A percentile compares a stretch with the other conserved stretches of the same genome.
phyloP scores from a whole-genome alignment of 179 eudicot genomes.

The Silene noctiflora region DNA sequence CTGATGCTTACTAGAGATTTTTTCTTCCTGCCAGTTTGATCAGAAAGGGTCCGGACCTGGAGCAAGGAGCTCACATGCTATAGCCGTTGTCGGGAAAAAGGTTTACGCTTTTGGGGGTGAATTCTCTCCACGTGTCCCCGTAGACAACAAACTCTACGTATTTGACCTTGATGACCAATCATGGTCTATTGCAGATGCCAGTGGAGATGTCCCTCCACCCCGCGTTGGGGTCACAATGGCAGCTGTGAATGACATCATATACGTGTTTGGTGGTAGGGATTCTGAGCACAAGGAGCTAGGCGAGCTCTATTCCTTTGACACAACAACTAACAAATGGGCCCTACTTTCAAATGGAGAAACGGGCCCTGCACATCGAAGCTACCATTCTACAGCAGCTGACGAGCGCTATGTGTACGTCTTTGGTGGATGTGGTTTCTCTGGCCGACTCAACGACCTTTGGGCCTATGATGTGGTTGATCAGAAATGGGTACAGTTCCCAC shows the following conservation, averaged over 20 bases:
- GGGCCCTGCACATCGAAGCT: slow-evolving; percentile 78
- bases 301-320: slow-evolving; percentile 78
- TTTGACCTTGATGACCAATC: slow-evolving; percentile 57
- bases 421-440: slow-evolving; percentile 76
- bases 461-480: slow-evolving; percentile 58
- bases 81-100: slow-evolving; percentile 66
- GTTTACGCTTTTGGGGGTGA: slow-evolving; percentile 86
- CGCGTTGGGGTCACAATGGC: slow-evolving; percentile 93
- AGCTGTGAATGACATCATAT: slow-evolving; percentile 54
- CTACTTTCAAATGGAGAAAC: slow-evolving; percentile 47
- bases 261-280: slow-evolving; percentile 89
- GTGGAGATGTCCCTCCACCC: slow-evolving; percentile 79
- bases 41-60: slow-evolving; percentile 79
- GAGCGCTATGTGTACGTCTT: slow-evolving; percentile 57
- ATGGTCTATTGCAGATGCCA: slow-evolving; percentile 60
- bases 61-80: slow-evolving; percentile 94
- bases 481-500: slow-evolving; percentile 57
- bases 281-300: slow-evolving; percentile 71
- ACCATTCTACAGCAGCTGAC: slow-evolving; percentile 69
- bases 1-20: not conserved
- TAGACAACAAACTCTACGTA: slow-evolving; percentile 69
- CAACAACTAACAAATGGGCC: slow-evolving; percentile 58
- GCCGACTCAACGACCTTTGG: slow-evolving; percentile 83
- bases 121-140: slow-evolving; percentile 83
- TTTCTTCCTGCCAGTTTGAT: slow-evolving; percentile 46